Conservation (phyloP, 2,329 filamentous ascomycete genomes). For the Cytospora piceae region DNA sequence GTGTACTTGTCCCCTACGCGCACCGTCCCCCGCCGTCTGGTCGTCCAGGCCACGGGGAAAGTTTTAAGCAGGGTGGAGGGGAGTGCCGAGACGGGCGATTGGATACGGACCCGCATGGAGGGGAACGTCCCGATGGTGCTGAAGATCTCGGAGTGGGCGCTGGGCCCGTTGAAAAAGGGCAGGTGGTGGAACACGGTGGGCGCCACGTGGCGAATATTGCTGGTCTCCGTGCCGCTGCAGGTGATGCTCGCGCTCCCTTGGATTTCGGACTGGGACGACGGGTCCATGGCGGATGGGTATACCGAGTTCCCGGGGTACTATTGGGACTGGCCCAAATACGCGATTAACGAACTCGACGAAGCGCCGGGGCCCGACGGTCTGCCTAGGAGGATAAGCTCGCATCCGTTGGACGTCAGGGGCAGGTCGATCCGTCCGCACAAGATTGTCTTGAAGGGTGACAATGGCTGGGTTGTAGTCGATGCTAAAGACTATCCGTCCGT, state of each 20-base stretch:
- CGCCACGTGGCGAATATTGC: constrained; percentile 29
- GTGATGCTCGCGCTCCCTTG: constrained; percentile 31
- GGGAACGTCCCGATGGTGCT: constrained; percentile 33
- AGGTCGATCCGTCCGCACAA: constrained; percentile 29
- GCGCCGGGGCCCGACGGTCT: constrained; percentile 25
- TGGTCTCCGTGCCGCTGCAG: constrained; percentile 34
- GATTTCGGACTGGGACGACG: constrained; percentile 31
- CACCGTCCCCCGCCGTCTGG: constrained; percentile 32
- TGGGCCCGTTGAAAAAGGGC: constrained; percentile 25
- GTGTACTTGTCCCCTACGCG: constrained; percentile 36
- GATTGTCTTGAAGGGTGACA: constrained; percentile 29
- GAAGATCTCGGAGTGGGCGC: constrained; percentile 32
- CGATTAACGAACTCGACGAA: constrained; percentile 35
- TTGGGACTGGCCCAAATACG: constrained; percentile 37
- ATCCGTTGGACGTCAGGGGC: constrained; percentile 22
- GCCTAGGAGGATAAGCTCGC: background rate
- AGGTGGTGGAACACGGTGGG: constrained; percentile 25
- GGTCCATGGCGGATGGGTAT: constrained; percentile 31
- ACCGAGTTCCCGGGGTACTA: constrained; percentile 34
- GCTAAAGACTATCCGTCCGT: constrained; percentile 24
- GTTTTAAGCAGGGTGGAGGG: constrained; percentile 26
- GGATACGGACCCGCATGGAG: constrained; percentile 32
- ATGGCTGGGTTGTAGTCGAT: constrained; percentile 27
- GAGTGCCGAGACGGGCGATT: constrained; percentile 30
- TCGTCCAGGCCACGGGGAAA: constrained; percentile 33